A percentile compares a stretch with the other conserved stretches of the same genome.
These are phyloP conservation scores for Colletotrichum magnum DNA, from an alignment of 2,329 filamentous ascomycete species.

Conservation along the genomic window DNA sequence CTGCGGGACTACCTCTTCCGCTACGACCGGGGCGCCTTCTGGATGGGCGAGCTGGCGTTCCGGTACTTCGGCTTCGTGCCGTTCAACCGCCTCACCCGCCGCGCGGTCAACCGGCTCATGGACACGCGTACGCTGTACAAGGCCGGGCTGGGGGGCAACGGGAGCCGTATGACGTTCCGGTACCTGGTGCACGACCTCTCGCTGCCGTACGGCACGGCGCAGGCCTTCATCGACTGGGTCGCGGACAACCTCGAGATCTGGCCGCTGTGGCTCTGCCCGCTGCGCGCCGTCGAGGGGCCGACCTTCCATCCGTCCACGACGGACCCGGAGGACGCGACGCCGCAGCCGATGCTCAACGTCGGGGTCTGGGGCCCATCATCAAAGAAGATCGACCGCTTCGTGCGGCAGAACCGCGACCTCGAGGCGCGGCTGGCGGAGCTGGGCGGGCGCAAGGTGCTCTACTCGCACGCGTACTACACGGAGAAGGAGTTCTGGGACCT, in stretches of 20 bases:
- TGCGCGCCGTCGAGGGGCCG: constrained; percentile 59
- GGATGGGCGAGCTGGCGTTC: constrained; percentile 75
- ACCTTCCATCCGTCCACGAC: constrained; percentile 36
- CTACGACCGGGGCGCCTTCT: constrained; percentile 79
- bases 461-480: constrained; percentile 78
- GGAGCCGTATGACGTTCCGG: constrained; percentile 63
- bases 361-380: constrained; percentile 72
- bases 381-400: constrained; percentile 58
- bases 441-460: constrained; percentile 78
- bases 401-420: constrained; percentile 70
- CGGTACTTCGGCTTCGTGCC: constrained; percentile 72
- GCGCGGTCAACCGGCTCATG: constrained; percentile 72
- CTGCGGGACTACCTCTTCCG: constrained; percentile 78
- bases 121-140: constrained; percentile 77
- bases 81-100: constrained; percentile 75
- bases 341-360: constrained; percentile 64
- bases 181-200: constrained; percentile 77
- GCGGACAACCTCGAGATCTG: constrained; percentile 62
- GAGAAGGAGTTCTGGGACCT: constrained; percentile 78
- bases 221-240: constrained; percentile 64
- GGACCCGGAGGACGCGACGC: constrained; percentile 20
- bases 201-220: constrained; percentile 59
- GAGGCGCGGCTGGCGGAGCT: constrained; percentile 72
- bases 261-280: constrained; percentile 70
- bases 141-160: constrained; percentile 71